Conservation (phyloP, 257 asterid species). For the Henckelia pumila region DNA sequence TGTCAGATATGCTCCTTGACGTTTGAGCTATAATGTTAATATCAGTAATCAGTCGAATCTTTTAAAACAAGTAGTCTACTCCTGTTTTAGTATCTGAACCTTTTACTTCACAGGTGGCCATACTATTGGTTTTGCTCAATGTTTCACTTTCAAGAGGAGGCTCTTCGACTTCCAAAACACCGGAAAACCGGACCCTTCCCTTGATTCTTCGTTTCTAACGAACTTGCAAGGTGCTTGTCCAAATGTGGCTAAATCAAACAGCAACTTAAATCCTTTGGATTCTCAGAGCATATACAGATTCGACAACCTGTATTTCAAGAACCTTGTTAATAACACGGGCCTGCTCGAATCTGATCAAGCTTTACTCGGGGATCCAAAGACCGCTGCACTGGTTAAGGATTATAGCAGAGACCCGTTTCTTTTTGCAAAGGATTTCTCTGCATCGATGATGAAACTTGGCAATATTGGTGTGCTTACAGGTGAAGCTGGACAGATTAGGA, state of each 20-base stretch:
- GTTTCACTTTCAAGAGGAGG: conserved; percentile 67
- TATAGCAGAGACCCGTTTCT: conserved; percentile 46
- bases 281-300: conserved; percentile 32
- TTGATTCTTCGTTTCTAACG: conserved; percentile 14
- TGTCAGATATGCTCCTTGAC: too few species aligned
- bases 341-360: conserved; percentile 86
- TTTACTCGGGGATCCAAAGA: conserved; percentile 39
- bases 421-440: conserved; percentile 52
- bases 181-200: conserved; percentile 63
- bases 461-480: conserved; percentile 48
- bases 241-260: conserved; percentile 25
- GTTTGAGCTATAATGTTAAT: too few species aligned
- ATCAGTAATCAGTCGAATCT: too few species aligned
- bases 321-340: conserved; percentile 46
- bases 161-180: conserved; percentile 57
- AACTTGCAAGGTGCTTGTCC: conserved; percentile 22
- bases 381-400: conserved; percentile 52
- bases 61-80: neutral
- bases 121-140: conserved; percentile 81
- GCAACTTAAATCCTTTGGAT: conserved; percentile 49
- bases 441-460: conserved; percentile 69
- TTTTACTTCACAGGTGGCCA: conserved; percentile 50
- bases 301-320: conserved; percentile 57
- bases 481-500: conserved; percentile 56
- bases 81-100: neutral